A percentile compares a stretch with the other conserved stretches of the same genome.
Conservation (phyloP, 495 filamentous ascomycete genomes). For the Choiromyces venosus region DNA sequence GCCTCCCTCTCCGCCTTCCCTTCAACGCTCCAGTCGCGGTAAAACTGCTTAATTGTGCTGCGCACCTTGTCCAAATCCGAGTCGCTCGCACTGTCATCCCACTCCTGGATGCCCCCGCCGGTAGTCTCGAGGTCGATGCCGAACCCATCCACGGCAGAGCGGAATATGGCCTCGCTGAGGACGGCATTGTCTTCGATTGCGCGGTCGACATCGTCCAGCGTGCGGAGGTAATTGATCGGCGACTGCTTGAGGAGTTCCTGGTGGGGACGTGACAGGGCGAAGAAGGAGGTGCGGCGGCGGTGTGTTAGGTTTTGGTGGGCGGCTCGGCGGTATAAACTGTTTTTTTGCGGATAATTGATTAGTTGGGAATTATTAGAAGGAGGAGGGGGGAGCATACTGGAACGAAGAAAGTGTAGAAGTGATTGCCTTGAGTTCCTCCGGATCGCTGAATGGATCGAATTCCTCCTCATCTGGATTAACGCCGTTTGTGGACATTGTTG, state of each 20-base stretch:
- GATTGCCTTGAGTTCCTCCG: slow-evolving; percentile 28
- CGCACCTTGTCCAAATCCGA: slow-evolving; percentile 81
- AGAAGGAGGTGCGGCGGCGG: slow-evolving; percentile 81
- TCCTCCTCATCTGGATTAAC: not conserved
- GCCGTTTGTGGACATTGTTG: not conserved
- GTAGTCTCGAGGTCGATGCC: slow-evolving; percentile 20
- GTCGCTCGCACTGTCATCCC: slow-evolving; percentile 60
- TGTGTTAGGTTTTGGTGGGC: slow-evolving; percentile 87
- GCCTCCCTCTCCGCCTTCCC: slow-evolving; percentile 65
- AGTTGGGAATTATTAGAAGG: not conserved
- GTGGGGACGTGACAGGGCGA: slow-evolving; percentile 74
- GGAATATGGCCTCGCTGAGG: slow-evolving; percentile 69
- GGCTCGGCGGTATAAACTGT: slow-evolving; percentile 60
- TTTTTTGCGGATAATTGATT: not conserved
- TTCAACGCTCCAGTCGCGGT: slow-evolving; percentile 86
- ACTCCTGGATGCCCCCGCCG: slow-evolving; percentile 43
- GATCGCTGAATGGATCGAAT: slow-evolving; percentile 13
- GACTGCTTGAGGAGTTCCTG: slow-evolving; percentile 71
- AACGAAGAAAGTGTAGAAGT: slow-evolving; percentile 28
- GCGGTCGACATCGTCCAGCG: slow-evolving; percentile 70
- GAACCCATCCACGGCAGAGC: slow-evolving; percentile 53
- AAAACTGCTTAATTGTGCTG: slow-evolving; percentile 86
- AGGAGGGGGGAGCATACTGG: slow-evolving; percentile 13
- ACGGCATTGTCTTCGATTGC: slow-evolving; percentile 86
- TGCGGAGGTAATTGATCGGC: slow-evolving; percentile 75